Conservation (phyloP, 2,329 filamentous ascomycete species). For the Albophoma yamanashiensis region DNA sequence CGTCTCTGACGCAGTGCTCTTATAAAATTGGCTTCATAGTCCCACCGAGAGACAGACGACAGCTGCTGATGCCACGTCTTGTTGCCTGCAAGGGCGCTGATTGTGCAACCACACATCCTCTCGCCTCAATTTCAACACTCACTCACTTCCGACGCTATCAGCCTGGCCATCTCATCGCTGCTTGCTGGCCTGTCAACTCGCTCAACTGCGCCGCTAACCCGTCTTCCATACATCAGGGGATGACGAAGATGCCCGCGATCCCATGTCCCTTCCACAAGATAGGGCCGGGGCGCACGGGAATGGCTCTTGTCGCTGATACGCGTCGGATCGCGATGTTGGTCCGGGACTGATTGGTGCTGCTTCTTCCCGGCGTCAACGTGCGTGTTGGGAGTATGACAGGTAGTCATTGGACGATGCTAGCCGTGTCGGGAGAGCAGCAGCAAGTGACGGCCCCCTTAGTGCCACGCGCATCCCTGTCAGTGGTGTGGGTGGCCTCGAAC, state of each 20-base stretch:
- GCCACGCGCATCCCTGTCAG: background rate
- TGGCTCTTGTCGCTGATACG: background rate
- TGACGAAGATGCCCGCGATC: background rate
- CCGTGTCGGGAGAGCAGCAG: background rate
- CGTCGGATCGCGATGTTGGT: background rate
- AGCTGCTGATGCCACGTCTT: background rate
- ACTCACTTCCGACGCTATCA: background rate
- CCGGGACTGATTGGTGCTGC: background rate
- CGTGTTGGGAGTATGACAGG: background rate
- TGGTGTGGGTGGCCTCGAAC: background rate
- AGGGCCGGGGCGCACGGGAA: background rate
- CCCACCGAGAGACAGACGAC: background rate
- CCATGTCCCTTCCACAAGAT: background rate
- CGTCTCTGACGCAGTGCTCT: slow-evolving; percentile 1
- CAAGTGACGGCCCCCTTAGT: background rate
- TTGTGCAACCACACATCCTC: background rate
- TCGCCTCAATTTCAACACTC: background rate
- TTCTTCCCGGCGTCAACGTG: background rate
- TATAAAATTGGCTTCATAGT: background rate
- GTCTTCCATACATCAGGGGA: too few relatives aligned
- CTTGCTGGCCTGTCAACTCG: background rate
- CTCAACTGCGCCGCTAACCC: background rate
- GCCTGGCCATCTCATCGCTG: background rate
- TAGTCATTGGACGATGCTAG: background rate
- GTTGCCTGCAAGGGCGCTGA: slow-evolving; percentile 1